Base-by-base conservation (phyloP, 306 rosid genomes). In the cucumber (Cucumis sativus) region DNA sequence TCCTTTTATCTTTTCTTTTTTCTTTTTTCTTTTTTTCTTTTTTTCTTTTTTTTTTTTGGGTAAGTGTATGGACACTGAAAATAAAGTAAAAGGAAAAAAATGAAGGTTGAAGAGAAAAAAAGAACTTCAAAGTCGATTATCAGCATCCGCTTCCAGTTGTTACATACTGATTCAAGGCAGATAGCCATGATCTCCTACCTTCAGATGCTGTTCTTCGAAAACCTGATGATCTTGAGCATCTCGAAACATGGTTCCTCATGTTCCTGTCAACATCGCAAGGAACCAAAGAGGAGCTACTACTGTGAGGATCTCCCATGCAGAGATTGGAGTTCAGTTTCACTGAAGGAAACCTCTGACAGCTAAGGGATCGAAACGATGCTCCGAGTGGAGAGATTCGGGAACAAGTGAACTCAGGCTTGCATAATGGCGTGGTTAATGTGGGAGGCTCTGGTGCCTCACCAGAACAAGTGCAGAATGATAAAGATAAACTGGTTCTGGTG, bases 391-490 rank as follows among this genome's bases (percentile, higher is more conserved):
- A 77, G 23, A 28, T 79, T 56, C 84, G 79, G 4, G 90, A 70
- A 79, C 84, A 82, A 17, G 89, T 77, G 33, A 84, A 66, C 54
- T 83, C 69, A 5, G 87, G 85, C 60, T 83, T 86, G 87, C 91
- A 91, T 63, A 96, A 87, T 14, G 97, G 98, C 75, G 93, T 89
- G 52, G 86, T 89, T 60, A 95, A 78, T 77, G 89, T 84, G 35
- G 87, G 7, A 10, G 88, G 21, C 6, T 78, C 81, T 8, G 81
- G 68, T 13, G 41, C 90, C 61, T 88, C 97, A 23, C 91, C 63
- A 3, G 98, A 85, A 78, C 99, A 96, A 0, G 91, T 47, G 88
- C 99, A 96, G 56, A 96, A 89, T 28, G 99, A 25, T 28, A 89
- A 80, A 70, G 99, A 86, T 83, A 92, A 59, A 60, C 89, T 93